Evolutionary conservation across 148 eudicot genomes (phyloP), one percentile per base, ranked within the genome.

Genomic region (Talinum fruticosum): DNA sequence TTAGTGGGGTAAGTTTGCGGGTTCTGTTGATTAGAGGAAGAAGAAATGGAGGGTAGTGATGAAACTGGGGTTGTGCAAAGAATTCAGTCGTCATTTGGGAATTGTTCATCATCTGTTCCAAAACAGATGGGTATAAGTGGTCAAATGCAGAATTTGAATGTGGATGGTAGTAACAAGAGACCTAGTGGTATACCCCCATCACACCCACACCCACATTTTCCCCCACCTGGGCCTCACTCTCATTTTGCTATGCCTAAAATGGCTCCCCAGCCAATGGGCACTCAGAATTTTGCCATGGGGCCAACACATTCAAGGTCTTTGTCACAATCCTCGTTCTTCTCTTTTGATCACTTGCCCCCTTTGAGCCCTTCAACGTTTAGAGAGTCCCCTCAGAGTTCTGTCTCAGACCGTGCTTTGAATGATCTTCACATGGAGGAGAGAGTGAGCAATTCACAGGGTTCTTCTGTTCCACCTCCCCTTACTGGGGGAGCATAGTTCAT

Each of bases 281-380:
- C 69, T 29, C 86, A 84, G 41, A 71, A 34, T 75, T 75, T 37
- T 28, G 32, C 36, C 5, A 18, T 44, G 67, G 77, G 74, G 10
- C 66, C 78, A 8, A 13, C 84, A 0, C 85, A 86, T 75, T 85
- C 88, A 30, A 75, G 82, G 81, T 78, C 85, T 7, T 78, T 85
- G 7, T 83, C 85, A 21, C 87, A 87, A 53, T 79, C 87, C n/a
- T 74, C 87, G 21, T 82, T 85, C 37, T 75, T 86, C 66, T 77
- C 84, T 4, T 81, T 81, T 66, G 88, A 81, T 82, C 77, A 74
- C 16, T 77, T 88, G 79, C 91, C 91, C 44, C 87, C 87, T 0
- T 68, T 88, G 76, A 84, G 82, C 76, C 89, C 83, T 13, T 51
- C 79, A 0, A 66, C 78, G 19, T 69, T 59, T 57, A 77, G 72